Evolutionary conservation across 2,329 filamentous ascomycete genomes (phyloP), one percentile per base, ranked within the genome.

Genomic region (Parasarocladium wereldwijsianum): DNA sequence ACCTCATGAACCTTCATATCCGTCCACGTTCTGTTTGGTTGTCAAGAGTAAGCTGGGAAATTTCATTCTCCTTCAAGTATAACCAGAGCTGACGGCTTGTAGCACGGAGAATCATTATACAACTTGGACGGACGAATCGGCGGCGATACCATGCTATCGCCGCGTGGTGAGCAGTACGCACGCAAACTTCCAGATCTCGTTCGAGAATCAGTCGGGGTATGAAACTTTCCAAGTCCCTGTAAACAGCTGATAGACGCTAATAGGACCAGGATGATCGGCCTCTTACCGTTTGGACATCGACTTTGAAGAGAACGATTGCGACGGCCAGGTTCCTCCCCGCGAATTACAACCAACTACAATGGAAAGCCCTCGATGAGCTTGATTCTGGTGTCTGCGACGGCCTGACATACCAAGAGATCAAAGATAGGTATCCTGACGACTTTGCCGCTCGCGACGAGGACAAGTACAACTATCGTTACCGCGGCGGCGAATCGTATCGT

Each of bases 401-500:
- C 32, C 73, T 96, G 51, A 98, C 90, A 2, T 94, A 94, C 52
- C 82, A 84, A 46, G 80, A 98, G 50, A 96, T 98, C 49, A 84
- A 90, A 45, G 73, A 92, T 45, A 62, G 70, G 32, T 96, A 83
- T 50, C 90, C 90, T 0, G 86, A 94, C 42, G 90, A 98, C 58
- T 98, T 98, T 58, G 74, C 76, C 29, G 85, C 87, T 19, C 83
- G 90, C 38, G 90, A 98, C 53, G 84, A 93, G 41, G 90, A 98
- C 64, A 98, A 98, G 57, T 96, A 96, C 70, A 96, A 98, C 61
- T 98, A 98, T 59, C 84, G 90, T 34, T 98, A 98, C 57, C 78
- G 90, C 5, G 90, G 90, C 38, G 90, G 90, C 32, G 90, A 98
- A 58, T 92, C 82, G 36, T 77, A 98, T 54, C 82, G 87, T 33